Percentiles rank a stretch among this genome's conserved stretches.
Evolutionary conservation across 73 alveolate species (phyloP).

Genomic region (Tetrahymena borealis): DNA sequence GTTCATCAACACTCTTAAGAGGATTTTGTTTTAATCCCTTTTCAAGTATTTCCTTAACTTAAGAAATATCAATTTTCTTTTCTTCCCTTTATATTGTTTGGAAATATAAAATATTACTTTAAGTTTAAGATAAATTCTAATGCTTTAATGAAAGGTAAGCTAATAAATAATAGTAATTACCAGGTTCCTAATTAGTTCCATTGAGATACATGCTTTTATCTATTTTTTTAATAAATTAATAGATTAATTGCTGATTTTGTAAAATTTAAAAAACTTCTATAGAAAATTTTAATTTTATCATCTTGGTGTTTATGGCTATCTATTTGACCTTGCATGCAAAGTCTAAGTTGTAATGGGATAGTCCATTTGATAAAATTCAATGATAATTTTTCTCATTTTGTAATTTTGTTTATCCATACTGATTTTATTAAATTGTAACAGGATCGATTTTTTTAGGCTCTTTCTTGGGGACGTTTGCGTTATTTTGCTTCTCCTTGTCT

Average conservation of each 20-base stretch:
- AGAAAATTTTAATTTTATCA: no score
- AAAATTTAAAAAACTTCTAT: no score
- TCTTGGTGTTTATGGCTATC: no score
- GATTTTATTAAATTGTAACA: background rate
- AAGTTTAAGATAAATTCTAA: background rate
- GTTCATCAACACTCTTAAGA: background rate
- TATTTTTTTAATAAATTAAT: background rate
- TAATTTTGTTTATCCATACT: no score
- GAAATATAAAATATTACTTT: background rate
- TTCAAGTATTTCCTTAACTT: background rate
- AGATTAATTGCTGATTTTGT: no score
- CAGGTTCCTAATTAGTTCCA: background rate
- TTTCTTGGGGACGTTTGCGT: background rate
- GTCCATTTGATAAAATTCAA: no score
- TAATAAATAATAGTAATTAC: background rate
- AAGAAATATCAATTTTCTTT: background rate
- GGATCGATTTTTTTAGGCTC: background rate
- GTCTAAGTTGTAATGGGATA: no score
- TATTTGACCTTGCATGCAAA: no score
- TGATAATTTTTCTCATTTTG: no score
- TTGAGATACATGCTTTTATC: background rate
- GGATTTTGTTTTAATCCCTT: background rate
- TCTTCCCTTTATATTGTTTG: background rate
- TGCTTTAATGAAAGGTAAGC: background rate
- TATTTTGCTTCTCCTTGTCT: background rate